phyloP scores from a whole-genome alignment of 169 alveolate species.

The Cryptosporidium tyzzeri region DNA sequence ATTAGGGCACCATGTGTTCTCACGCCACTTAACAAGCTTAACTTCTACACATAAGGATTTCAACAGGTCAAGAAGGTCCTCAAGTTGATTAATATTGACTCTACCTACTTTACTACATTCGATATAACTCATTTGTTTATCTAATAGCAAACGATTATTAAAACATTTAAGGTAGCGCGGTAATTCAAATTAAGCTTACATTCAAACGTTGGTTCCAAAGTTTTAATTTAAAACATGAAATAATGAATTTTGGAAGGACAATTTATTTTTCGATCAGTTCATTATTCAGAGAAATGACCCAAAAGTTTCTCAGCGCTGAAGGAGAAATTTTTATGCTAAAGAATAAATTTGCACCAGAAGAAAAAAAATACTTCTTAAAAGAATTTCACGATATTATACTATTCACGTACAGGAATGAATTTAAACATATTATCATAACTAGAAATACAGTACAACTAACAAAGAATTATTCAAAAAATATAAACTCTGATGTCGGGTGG shows the following conservation, averaged over 20 bases:
- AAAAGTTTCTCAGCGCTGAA: not conserved
- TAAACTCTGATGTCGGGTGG: constrained; percentile 62
- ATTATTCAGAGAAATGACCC: not conserved
- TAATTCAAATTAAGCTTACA: not conserved
- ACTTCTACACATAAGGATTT: constrained; percentile 45
- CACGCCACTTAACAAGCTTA: constrained; percentile 50
- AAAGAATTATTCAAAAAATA: not conserved
- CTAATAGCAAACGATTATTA: not conserved
- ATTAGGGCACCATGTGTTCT: constrained; percentile 57
- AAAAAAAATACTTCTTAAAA: not conserved
- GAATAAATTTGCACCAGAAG: constrained; percentile 18
- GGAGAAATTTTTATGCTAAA: constrained; percentile 11
- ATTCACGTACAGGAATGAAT: constrained; percentile 50
- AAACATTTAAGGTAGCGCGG: not conserved
- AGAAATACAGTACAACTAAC: not conserved
- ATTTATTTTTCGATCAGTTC: constrained; percentile 16
- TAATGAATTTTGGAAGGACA: constrained; percentile 19
- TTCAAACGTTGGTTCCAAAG: not conserved
- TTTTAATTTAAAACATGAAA: not conserved
- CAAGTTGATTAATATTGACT: constrained; percentile 12
- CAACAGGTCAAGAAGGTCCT: constrained; percentile 28
- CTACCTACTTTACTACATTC: constrained; percentile 61
- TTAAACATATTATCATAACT: constrained; percentile 1
- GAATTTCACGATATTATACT: constrained; percentile 38
- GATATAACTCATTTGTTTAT: constrained; percentile 2